A percentile compares a stretch with the other conserved stretches of the same genome.
phyloP scores from a whole-genome alignment of 139 green algal genomes.

The Chlorella sp. region DNA sequence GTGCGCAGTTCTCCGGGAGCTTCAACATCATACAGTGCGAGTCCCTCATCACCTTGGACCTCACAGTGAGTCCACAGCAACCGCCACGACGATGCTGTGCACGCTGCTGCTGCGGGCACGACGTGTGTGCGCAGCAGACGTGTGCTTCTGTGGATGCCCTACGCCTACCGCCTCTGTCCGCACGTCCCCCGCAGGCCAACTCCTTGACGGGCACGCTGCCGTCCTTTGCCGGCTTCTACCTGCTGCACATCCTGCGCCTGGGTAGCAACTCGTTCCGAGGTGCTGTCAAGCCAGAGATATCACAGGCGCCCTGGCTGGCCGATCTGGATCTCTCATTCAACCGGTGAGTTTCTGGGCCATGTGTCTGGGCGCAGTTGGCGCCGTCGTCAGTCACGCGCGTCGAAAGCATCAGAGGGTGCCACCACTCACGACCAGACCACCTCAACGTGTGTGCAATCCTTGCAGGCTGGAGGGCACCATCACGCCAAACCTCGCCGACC shows the following conservation, averaged over 20 bases:
- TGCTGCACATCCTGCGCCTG: conserved; percentile 27
- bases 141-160: too few species aligned
- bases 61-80: not conserved
- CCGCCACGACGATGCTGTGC: too few species aligned
- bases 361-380: too few species aligned
- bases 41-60: not conserved
- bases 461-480: conserved; percentile 11
- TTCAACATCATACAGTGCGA: not conserved
- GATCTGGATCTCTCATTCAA: conserved; percentile 15
- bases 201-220: conserved; percentile 5
- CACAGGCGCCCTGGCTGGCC: conserved; percentile 1
- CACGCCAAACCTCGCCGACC: not conserved
- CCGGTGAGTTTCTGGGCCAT: too few species aligned
- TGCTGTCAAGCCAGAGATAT: not conserved
- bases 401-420: too few species aligned
- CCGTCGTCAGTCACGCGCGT: too few species aligned
- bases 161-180: too few species aligned
- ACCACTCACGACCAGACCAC: too few species aligned
- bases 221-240: conserved; percentile 6
- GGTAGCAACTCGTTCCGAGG: conserved; percentile 33
- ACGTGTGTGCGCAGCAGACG: not conserved
- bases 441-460: not conserved
- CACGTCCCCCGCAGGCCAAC: conserved; percentile 29
- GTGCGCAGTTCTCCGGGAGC: too few species aligned
- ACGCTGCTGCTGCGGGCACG: not conserved